Evolutionary conservation across 768 basidiomycete species (phyloP), one percentile per base, ranked within the genome.

Genomic region (Kwoniella mangroviensis): DNA sequence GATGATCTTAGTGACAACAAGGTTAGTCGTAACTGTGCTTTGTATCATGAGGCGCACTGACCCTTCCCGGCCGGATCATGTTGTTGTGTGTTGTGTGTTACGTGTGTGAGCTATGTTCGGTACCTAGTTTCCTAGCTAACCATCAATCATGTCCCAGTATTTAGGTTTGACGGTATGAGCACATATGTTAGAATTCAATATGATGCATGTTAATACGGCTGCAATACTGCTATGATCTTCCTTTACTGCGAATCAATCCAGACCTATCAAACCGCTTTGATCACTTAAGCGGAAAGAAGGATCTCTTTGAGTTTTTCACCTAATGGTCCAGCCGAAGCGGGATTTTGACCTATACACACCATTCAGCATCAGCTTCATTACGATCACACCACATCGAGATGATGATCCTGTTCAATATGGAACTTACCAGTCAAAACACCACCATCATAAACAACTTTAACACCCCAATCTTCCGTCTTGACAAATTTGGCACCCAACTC

Each of bases 281-380:
- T 51, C 34, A 53, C 5, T 51, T 58, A 65, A 28, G 66, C 64
- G 17, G 67, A 57, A 42, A 69, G 71, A 49, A 90, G 83, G 10
- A 86, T 86, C 74, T 88, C 84, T 73, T 88, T 85, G 72, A 91
- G 84, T 24, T 85, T 88, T 74, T 90, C 83, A 7, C 85, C 91
- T 52, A 91, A 69, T 0, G 85, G 84, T 54, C 80, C 84, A 43
- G 91, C 89, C 9, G 88, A 89, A 19, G 87, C 88, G 3, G 90
- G 91, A 82, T 92, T 92, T 81, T 91, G 91, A 9, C 91, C 91
- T 22, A 90, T 90, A 73, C 89, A 11, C 12, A 53, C 10, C 19
- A 19, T 12, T 88, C 87, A 9, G 87, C 85, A 21, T 22, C 4
- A 40, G 2, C 17, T 2, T 34, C 2, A 41, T 60, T 26, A 6